A percentile compares a stretch with the other conserved stretches of the same genome.
phyloP scores from a whole-genome alignment of 116 monocot genomes.

The Trichopus zeylanicus region DNA sequence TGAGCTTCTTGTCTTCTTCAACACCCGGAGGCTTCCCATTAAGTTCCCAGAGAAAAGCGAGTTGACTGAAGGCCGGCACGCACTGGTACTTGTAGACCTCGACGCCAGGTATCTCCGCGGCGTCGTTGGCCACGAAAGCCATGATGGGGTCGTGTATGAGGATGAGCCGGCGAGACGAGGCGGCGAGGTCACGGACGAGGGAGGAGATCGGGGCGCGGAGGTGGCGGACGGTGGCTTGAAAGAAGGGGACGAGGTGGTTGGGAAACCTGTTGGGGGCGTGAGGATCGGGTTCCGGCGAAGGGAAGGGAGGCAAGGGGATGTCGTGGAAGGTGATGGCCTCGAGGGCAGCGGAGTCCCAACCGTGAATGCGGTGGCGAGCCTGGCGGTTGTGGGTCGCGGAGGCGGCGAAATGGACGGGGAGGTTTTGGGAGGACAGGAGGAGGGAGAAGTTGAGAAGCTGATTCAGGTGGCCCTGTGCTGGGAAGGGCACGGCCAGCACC shows the following conservation, averaged over 20 bases:
- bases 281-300: slow-evolving; percentile 33
- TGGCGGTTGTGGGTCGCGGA: slow-evolving; percentile 52
- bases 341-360: slow-evolving; percentile 10
- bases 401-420: slow-evolving; percentile 48
- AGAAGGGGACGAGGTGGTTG: slow-evolving; percentile 54
- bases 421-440: slow-evolving; percentile 20
- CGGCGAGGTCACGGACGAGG: slow-evolving; percentile 32
- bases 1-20: neutral
- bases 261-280: slow-evolving; percentile 38
- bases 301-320: slow-evolving; percentile 31
- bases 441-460: slow-evolving; percentile 61
- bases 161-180: slow-evolving; percentile 28
- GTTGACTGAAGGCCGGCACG: slow-evolving; percentile 30
- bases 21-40: neutral
- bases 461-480: slow-evolving; percentile 67
- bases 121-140: slow-evolving; percentile 32
- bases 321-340: slow-evolving; percentile 42
- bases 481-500: slow-evolving; percentile 46
- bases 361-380: slow-evolving; percentile 25
- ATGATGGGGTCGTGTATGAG: slow-evolving; percentile 49
- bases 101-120: slow-evolving; percentile 24
- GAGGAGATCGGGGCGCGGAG: slow-evolving; percentile 17
- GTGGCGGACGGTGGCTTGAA: slow-evolving; percentile 16
- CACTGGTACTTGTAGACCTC: slow-evolving; percentile 46
- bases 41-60: slow-evolving; percentile 14